These are phyloP conservation scores for Lepidopterella palustris DNA, from an alignment of 495 filamentous ascomycete genomes.

Conservation along the genomic window DNA sequence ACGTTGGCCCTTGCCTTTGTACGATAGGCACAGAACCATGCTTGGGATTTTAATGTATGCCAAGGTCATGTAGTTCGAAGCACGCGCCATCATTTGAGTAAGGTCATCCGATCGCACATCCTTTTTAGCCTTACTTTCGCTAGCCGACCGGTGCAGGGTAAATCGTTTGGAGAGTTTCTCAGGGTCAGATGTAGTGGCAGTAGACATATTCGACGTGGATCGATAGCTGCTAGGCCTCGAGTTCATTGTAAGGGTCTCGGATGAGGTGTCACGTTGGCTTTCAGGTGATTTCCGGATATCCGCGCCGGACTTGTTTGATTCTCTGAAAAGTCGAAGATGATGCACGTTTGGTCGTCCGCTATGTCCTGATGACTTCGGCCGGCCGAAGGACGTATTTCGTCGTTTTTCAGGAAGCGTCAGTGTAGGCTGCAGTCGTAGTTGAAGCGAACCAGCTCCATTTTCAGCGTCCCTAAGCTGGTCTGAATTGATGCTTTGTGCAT, in stretches of 20 bases:
- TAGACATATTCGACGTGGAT: slow-evolving; percentile 47
- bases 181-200: slow-evolving; percentile 37
- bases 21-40: slow-evolving; percentile 90
- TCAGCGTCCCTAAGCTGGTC: slow-evolving; percentile 7
- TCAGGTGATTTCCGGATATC: slow-evolving; percentile 15
- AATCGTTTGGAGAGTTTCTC: slow-evolving; percentile 52
- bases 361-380: slow-evolving; percentile 5
- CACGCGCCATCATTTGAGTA: slow-evolving; percentile 95
- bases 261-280: slow-evolving; percentile 1
- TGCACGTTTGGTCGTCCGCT: slow-evolving; percentile 17
- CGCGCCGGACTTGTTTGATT: slow-evolving; percentile 3
- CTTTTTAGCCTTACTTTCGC: slow-evolving; percentile 48
- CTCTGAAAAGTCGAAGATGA: slow-evolving; percentile 32
- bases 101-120: slow-evolving; percentile 72
- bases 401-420: slow-evolving; percentile 55
- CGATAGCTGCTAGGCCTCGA: slow-evolving; percentile 43
- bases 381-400: slow-evolving; percentile 17
- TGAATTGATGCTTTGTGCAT: not conserved
- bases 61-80: slow-evolving; percentile 95
- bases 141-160: slow-evolving; percentile 42
- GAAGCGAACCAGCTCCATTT: slow-evolving; percentile 61
- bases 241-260: not conserved
- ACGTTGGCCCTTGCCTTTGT: slow-evolving; percentile 91
- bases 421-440: slow-evolving; percentile 72
- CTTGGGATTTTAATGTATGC: slow-evolving; percentile 91